These are phyloP conservation scores for Xylariaceae sp. DNA, from an alignment of 2,329 filamentous ascomycete species.

Conservation along the genomic window DNA sequence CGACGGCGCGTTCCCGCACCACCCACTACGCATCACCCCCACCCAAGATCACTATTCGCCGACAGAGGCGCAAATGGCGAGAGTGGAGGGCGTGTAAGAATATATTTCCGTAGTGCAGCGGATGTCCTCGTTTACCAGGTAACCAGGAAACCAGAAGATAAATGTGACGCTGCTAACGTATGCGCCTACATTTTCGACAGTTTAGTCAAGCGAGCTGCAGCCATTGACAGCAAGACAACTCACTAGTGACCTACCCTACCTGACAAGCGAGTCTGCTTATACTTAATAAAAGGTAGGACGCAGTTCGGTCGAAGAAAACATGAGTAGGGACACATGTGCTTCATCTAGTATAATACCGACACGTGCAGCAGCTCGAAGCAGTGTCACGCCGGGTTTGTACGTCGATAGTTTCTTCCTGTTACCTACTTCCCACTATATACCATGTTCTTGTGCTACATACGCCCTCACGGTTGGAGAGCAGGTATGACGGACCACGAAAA, in stretches of 20 bases:
- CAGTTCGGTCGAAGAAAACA: neutral
- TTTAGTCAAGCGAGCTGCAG: neutral
- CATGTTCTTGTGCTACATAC: too few relatives aligned
- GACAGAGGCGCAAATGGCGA: neutral
- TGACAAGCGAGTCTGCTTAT: neutral
- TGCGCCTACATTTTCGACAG: neutral
- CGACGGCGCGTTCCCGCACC: neutral
- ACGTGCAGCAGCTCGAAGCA: neutral
- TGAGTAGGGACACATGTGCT: neutral
- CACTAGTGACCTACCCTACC: neutral
- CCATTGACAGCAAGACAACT: neutral
- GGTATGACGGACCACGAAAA: conserved; percentile 7
- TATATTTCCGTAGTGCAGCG: neutral
- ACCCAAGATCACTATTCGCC: neutral
- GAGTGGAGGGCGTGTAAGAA: neutral
- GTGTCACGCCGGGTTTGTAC: conserved; percentile 12
- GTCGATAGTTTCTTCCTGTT: neutral
- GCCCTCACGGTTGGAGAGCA: too few relatives aligned
- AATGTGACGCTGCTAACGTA: neutral
- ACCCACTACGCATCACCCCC: neutral
- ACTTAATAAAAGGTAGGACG: too few relatives aligned
- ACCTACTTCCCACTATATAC: neutral
- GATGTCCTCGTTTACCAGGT: too few relatives aligned
- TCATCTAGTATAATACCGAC: neutral
- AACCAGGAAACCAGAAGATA: neutral